phyloP scores from a whole-genome alignment of 805 yeast genomes.

The Saccharomycopsis capsularis region DNA sequence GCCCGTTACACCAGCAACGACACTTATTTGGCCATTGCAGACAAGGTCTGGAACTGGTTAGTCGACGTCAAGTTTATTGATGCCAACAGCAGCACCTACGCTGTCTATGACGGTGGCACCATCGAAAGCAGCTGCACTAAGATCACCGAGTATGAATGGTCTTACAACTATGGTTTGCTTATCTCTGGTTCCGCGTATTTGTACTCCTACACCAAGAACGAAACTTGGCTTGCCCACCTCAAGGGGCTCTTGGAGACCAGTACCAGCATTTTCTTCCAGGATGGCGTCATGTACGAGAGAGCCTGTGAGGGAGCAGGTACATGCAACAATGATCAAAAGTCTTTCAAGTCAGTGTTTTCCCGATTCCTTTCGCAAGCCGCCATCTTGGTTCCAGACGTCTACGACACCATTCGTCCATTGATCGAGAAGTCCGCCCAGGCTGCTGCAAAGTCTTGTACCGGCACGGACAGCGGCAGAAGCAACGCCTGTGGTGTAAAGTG shows the following conservation, averaged over 20 bases:
- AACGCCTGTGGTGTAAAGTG: conserved; percentile 63
- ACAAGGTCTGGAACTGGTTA: conserved; percentile 72
- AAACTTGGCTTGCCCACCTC: conserved; percentile 52
- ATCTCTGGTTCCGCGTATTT: conserved; percentile 64
- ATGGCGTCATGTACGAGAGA: conserved; percentile 55
- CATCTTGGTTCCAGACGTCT: conserved; percentile 49
- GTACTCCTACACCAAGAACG: conserved; percentile 54
- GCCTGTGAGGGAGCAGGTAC: conserved; percentile 54
- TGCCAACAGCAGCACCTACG: too few species aligned
- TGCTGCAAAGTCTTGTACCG: conserved; percentile 74
- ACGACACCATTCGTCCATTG: conserved; percentile 38
- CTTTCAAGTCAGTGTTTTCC: conserved; percentile 64
- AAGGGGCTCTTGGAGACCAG: conserved; percentile 40
- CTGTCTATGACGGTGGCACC: too few species aligned
- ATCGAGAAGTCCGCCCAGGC: conserved; percentile 52
- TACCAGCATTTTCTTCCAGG: conserved; percentile 40
- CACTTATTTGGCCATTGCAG: conserved; percentile 68
- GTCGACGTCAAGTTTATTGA: conserved; percentile 38
- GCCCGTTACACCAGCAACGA: conserved; percentile 72
- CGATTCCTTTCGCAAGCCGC: conserved; percentile 60
- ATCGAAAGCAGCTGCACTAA: conserved; percentile 54
- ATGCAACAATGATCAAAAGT: conserved; percentile 70
- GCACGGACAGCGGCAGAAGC: conserved; percentile 43
- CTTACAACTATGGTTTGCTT: conserved; percentile 67
- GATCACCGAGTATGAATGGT: conserved; percentile 55